Percentiles rank a stretch among this genome's conserved stretches.
Conservation (phyloP, 805 yeast species). For the Blastobotrys americana region DNA sequence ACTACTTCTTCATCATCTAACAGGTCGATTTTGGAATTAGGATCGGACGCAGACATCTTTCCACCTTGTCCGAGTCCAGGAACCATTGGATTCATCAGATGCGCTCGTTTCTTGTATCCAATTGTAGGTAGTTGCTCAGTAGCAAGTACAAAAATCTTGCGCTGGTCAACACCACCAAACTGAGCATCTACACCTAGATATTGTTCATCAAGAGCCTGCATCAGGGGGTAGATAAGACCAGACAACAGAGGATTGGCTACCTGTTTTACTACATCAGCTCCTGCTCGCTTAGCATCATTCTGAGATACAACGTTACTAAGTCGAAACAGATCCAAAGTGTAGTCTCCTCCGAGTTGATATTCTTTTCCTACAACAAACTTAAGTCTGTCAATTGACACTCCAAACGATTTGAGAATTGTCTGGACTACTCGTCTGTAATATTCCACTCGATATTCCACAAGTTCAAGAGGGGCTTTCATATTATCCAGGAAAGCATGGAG, state of each 20-base stretch:
- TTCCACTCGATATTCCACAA: conserved; percentile 78
- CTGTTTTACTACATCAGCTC: conserved; percentile 98
- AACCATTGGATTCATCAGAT: conserved; percentile 97
- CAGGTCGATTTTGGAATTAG: conserved; percentile 92
- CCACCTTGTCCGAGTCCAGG: conserved; percentile 96
- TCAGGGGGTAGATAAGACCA: conserved; percentile 93
- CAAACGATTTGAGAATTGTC: conserved; percentile 75
- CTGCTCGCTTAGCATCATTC: conserved; percentile 97
- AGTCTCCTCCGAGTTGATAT: conserved; percentile 73
- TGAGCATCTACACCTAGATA: conserved; percentile 84
- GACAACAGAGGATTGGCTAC: conserved; percentile 87
- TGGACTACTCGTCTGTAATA: conserved; percentile 82
- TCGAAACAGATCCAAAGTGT: conserved; percentile 84
- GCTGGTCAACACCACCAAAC: conserved; percentile 98
- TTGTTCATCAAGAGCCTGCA: conserved; percentile 98
- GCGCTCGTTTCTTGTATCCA: conserved; percentile 97
- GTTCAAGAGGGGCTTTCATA: conserved; percentile 96
- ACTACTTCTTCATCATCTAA: conserved; percentile 83
- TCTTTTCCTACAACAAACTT: conserved; percentile 79
- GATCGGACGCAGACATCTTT: conserved; percentile 98
- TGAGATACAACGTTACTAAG: conserved; percentile 79
- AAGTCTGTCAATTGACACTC: conserved; percentile 87
- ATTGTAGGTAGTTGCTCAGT: conserved; percentile 83
- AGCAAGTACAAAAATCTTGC: conserved; percentile 94
- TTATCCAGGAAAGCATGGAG: conserved; percentile 95